Evolutionary conservation across 2,329 filamentous ascomycete species (phyloP).

Genomic region (Sporothrix protearum): DNA sequence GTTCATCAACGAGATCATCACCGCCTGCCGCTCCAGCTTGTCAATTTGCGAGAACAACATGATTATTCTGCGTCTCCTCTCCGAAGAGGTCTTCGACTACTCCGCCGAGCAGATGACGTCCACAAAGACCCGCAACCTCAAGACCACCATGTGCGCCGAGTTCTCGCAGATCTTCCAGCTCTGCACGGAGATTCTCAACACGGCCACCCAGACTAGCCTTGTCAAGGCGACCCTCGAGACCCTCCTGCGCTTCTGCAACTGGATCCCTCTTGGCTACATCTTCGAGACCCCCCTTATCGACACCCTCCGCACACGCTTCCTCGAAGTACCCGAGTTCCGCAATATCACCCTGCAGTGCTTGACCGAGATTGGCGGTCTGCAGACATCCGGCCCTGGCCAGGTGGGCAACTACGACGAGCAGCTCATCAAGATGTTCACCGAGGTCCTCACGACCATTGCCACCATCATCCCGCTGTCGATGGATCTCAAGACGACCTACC

Average conservation of each 20-base stretch:
- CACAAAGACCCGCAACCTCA: slow-evolving; percentile 89
- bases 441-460: slow-evolving; percentile 87
- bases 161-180: slow-evolving; percentile 98
- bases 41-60: slow-evolving; percentile 99
- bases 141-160: slow-evolving; percentile 97
- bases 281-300: slow-evolving; percentile 97
- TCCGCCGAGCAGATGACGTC: slow-evolving; percentile 99
- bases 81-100: slow-evolving; percentile 98
- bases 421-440: slow-evolving; percentile 96
- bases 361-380: slow-evolving; percentile 92
- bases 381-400: slow-evolving; percentile 68
- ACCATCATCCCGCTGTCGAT: slow-evolving; percentile 88
- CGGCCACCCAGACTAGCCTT: slow-evolving; percentile 77
- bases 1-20: slow-evolving; percentile 99
- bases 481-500: slow-evolving; percentile 88
- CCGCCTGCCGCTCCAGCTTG: slow-evolving; percentile 88
- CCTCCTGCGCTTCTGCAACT: slow-evolving; percentile 92
- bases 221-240: slow-evolving; percentile 98
- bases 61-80: slow-evolving; percentile 91
- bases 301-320: slow-evolving; percentile 84
- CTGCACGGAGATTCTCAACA: slow-evolving; percentile 90
- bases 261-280: slow-evolving; percentile 97
- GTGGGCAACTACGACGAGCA: slow-evolving; percentile 84
- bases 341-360: slow-evolving; percentile 95
- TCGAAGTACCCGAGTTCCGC: slow-evolving; percentile 90